A percentile compares a stretch with the other conserved stretches of the same genome.
These are phyloP conservation scores for Penicillium salamii DNA, from an alignment of 495 filamentous ascomycete genomes.

Conservation along the genomic window DNA sequence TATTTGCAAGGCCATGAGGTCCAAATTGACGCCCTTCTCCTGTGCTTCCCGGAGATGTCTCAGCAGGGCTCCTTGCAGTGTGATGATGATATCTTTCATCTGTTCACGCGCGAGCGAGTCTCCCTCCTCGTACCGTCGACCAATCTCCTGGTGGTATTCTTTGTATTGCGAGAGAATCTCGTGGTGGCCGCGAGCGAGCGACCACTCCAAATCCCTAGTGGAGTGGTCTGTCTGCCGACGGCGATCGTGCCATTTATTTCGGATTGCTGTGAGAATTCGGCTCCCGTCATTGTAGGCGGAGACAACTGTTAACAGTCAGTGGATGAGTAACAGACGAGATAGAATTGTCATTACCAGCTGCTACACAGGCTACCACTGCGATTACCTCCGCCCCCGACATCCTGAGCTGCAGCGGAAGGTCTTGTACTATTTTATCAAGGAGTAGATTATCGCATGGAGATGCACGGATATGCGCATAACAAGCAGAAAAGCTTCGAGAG, in stretches of 20 bases:
- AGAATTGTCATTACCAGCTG: constrained; percentile 18
- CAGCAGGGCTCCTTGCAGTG: constrained; percentile 42
- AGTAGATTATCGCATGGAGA: too few species aligned
- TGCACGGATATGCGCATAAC: neutral
- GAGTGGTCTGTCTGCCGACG: constrained; percentile 8
- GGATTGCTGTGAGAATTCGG: constrained; percentile 33
- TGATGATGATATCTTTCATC: constrained; percentile 45
- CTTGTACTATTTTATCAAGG: too few species aligned
- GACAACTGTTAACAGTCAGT: constrained; percentile 21
- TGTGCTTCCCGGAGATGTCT: constrained; percentile 37
- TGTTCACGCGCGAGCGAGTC: constrained; percentile 37
- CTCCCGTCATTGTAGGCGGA: constrained; percentile 44
- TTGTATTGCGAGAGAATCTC: constrained; percentile 32
- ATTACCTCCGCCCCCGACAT: constrained; percentile 26
- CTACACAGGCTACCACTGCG: constrained; percentile 38
- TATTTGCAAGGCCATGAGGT: constrained; percentile 37
- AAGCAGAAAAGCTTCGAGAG: neutral
- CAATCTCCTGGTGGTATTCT: constrained; percentile 23
- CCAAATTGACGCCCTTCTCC: constrained; percentile 30
- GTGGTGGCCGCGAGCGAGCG: constrained; percentile 26
- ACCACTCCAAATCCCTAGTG: constrained; percentile 31
- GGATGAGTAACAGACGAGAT: neutral
- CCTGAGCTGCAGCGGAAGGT: neutral
- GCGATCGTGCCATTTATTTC: constrained; percentile 30
- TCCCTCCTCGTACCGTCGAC: constrained; percentile 32